phyloP scores from a whole-genome alignment of 2,329 filamentous ascomycete genomes.

The Fusarium poae region DNA sequence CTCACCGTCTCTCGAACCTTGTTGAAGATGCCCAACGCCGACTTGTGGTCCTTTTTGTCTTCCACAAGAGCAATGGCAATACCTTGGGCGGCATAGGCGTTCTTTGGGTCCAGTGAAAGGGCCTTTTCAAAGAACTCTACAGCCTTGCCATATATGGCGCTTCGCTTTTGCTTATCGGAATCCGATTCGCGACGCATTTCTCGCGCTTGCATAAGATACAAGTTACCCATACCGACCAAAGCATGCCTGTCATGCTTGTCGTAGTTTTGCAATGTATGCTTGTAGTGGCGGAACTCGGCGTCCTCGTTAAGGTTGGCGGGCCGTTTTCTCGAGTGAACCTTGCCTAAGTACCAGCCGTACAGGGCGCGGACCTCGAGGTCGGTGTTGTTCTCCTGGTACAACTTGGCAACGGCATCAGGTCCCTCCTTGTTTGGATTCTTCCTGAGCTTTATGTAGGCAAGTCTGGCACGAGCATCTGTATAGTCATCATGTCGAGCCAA shows the following conservation, averaged over 20 bases:
- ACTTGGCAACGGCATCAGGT: conserved; percentile 83
- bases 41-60: conserved; percentile 89
- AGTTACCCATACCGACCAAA: conserved; percentile 95
- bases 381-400: conserved; percentile 85
- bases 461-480: conserved; percentile 86
- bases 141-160: conserved; percentile 87
- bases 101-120: conserved; percentile 91
- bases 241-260: conserved; percentile 99
- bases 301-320: conserved; percentile 87
- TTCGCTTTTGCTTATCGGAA: conserved; percentile 89
- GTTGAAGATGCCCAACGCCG: conserved; percentile 87
- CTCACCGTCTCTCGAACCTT: conserved; percentile 92
- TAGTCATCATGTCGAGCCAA: conserved; percentile 90
- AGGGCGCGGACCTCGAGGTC: conserved; percentile 93
- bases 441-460: conserved; percentile 90
- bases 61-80: conserved; percentile 94
- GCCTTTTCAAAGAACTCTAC: conserved; percentile 99
- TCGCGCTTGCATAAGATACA: conserved; percentile 86
- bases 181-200: conserved; percentile 96
- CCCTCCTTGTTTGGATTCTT: conserved; percentile 87
- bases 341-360: conserved; percentile 95
- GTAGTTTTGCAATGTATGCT: conserved; percentile 91
- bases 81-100: conserved; percentile 95
- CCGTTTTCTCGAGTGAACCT: conserved; percentile 82
- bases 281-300: conserved; percentile 92